Conservation (phyloP, 768 basidiomycete genomes). For the Leccinum rimulosum region DNA sequence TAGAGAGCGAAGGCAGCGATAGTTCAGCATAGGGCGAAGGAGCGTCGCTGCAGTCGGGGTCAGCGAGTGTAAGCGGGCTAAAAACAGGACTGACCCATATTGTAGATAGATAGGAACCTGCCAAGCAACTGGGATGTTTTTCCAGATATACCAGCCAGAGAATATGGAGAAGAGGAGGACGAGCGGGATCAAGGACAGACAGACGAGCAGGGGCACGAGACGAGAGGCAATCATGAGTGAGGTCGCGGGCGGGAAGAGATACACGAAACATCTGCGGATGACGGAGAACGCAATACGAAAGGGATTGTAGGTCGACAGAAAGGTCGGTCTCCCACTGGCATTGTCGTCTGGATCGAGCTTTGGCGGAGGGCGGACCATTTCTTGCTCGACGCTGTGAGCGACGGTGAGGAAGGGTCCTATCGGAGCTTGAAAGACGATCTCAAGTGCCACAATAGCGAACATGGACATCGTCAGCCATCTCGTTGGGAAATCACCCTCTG, state of each 20-base stretch:
- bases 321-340: not conserved
- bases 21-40: constrained; percentile 60
- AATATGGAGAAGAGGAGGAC: constrained; percentile 56
- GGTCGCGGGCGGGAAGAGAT: constrained; percentile 12
- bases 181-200: constrained; percentile 59
- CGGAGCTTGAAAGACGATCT: constrained; percentile 22
- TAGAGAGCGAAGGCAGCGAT: constrained; percentile 47
- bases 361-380: constrained; percentile 21
- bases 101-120: constrained; percentile 65
- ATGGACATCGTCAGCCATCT: constrained; percentile 35
- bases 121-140: constrained; percentile 68
- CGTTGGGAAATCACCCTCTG: constrained; percentile 52
- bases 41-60: constrained; percentile 50
- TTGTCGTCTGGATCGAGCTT: constrained; percentile 22
- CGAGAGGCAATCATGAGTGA: constrained; percentile 47
- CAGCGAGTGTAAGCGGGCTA: not conserved
- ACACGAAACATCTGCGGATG: constrained; percentile 2
- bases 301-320: constrained; percentile 8
- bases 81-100: constrained; percentile 61
- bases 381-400: constrained; percentile 9
- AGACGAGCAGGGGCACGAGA: constrained; percentile 65
- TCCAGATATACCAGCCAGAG: constrained; percentile 77
- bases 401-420: constrained; percentile 9
- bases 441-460: not conserved
- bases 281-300: constrained; percentile 2